These are phyloP conservation scores for Aspergillus diversus DNA, from an alignment of 495 filamentous ascomycete genomes.

Conservation along the genomic window DNA sequence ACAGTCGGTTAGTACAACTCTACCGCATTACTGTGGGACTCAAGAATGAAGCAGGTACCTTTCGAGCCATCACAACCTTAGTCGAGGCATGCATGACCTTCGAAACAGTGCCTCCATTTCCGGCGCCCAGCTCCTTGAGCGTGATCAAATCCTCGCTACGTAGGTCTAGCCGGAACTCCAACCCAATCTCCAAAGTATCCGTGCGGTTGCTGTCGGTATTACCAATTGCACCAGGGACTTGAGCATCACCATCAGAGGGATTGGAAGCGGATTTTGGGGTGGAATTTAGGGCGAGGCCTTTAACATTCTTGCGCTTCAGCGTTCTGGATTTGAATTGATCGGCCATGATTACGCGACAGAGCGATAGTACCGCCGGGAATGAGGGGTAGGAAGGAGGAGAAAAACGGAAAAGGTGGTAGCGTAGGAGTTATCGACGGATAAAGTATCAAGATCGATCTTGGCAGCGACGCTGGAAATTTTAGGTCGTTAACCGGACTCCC, in stretches of 20 bases:
- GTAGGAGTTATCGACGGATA: constrained; percentile 1
- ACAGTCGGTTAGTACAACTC: constrained; percentile 18
- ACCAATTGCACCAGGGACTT: constrained; percentile 62
- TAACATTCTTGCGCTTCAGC: constrained; percentile 97
- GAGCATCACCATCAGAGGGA: constrained; percentile 61
- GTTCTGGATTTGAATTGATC: constrained; percentile 86
- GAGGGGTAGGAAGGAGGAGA: constrained; percentile 10
- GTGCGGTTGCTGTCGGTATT: constrained; percentile 61
- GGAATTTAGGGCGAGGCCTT: constrained; percentile 83
- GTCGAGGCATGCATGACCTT: constrained; percentile 96
- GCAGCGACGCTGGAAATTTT: constrained; percentile 14
- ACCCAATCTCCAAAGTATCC: constrained; percentile 91
- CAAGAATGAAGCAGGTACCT: constrained; percentile 58
- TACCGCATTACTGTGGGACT: not conserved
- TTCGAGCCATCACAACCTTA: constrained; percentile 94
- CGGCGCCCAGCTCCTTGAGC: constrained; percentile 90
- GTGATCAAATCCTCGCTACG: constrained; percentile 90
- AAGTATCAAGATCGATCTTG: not conserved
- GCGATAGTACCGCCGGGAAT: constrained; percentile 14
- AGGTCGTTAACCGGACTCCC: constrained; percentile 22
- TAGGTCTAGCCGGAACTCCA: constrained; percentile 93
- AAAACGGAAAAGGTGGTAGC: constrained; percentile 6
- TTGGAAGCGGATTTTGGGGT: constrained; percentile 62
- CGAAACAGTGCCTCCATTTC: constrained; percentile 96
- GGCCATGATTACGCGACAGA: constrained; percentile 60